Evolutionary conservation across 2,329 filamentous ascomycete genomes (phyloP), one percentile per base, ranked within the genome.

Genomic region (Rhynchosporium graminicola): DNA sequence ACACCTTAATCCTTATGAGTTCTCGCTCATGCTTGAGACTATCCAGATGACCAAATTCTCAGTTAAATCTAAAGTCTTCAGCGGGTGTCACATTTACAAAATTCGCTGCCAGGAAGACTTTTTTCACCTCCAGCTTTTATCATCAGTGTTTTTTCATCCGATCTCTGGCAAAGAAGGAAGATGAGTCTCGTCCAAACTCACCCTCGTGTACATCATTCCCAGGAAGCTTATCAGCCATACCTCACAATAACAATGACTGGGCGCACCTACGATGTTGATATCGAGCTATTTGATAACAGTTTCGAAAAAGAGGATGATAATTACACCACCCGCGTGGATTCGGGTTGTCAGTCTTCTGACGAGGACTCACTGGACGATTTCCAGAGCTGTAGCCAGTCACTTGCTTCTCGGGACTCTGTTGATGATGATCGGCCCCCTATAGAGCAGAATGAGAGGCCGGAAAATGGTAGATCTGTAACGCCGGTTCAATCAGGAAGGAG

Each of bases 231-330:
- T 10, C 33, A 6, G 33, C 54, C 13, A 46, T 36, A 57, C 15
- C 28, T 46, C 2, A 47, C 10, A 3, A 46, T 57, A 15, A 57
- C 29, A 10, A 46, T 47, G 54, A 57, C 54, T 36, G 54, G 28
- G 8, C 28, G 26, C 29, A 46, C 54, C 5, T 42, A 57, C 29
- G 40, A 57, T 26, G n/a, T 46, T 6, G 42, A 57, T 2, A 57
- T 57, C 3, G 54, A 57, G 13, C n/a, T 31, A 10, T 45, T 46
- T 29, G 26, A 33, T 28, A 46, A 46, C 40, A 57, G 20, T 15
- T 45, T 26, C 3, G 40, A 46, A 1, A 40, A 36, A 12, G 26
- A 36, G n/a, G 3, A 33, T 26, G 28, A 15, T 3, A 6, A 2
- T 20, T 2, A 6, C 15, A 7, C 15, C 28, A 3, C 40, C 8